Percentiles rank a stretch among this genome's conserved stretches.
Conservation (phyloP, 1,284 basidiomycete species). For the Caloboletus inedulis region DNA sequence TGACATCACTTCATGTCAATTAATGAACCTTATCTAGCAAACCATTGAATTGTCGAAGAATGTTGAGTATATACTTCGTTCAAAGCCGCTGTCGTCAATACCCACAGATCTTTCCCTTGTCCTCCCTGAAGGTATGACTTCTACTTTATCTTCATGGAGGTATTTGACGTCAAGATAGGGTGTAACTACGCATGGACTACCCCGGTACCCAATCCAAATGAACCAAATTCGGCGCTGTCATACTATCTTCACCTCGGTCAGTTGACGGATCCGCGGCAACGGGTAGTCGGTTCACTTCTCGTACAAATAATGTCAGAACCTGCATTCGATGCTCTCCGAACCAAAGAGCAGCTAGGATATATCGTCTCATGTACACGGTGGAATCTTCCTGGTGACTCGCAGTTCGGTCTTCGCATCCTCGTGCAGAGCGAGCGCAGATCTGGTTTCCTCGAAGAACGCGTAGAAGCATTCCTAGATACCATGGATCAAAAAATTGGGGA, state of each 20-base stretch:
- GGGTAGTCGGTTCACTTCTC: conserved; percentile 60
- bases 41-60: conserved; percentile 73
- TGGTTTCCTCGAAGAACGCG: conserved; percentile 82
- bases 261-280: conserved; percentile 50
- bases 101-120: conserved; percentile 52
- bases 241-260: conserved; percentile 79
- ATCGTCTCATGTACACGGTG: conserved; percentile 66
- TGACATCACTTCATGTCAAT: not conserved
- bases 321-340: conserved; percentile 92
- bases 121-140: conserved; percentile 58
- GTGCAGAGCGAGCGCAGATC: conserved; percentile 89
- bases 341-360: conserved; percentile 96
- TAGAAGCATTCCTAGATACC: conserved; percentile 81
- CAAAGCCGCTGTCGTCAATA: conserved; percentile 50
- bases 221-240: conserved; percentile 82
- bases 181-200: conserved; percentile 71
- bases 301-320: conserved; percentile 85
- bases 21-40: conserved; percentile 49
- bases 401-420: conserved; percentile 81
- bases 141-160: not conserved
- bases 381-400: conserved; percentile 57
- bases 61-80: conserved; percentile 66
- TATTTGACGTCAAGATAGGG: conserved; percentile 39
- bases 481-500: conserved; percentile 60
- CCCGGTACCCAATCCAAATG: conserved; percentile 79